Base-by-base conservation (phyloP, 495 filamentous ascomycete genomes). In the Penicillium nucicola region DNA sequence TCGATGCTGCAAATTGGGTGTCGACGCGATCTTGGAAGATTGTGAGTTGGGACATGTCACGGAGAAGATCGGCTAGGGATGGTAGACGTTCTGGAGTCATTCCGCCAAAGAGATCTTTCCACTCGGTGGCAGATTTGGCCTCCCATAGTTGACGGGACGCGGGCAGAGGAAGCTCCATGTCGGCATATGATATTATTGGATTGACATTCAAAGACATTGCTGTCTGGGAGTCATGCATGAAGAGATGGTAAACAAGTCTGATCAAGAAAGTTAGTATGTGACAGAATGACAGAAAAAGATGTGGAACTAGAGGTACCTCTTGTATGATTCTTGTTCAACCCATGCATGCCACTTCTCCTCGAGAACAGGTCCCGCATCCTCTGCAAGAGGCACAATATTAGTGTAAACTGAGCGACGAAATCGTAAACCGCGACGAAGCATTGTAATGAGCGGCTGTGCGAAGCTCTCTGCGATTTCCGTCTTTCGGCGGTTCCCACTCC, bases 401-500 rank as follows among this genome's bases (percentile, higher is more conserved):
- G 73, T 58, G 51, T 82, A 84, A 1, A 70, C 62, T 6, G 76
- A 77, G 19, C 64, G 53, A 35, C 61, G 57, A 52, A 64, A 59
- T 35, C 60, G 52, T 1, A 62, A 44, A 34, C 56, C 59, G 39
- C 65, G 60, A 45, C 68, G 47, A 53, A 81, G 71, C 76, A 81
- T 78, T 5, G 79, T 82, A 2, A 79, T 53, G 1, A 82, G 52
- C 13, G 76, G 70, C 32, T 77, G 71, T 22, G 71, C 62, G 54
- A 79, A 80, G 52, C 81, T 83, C 50, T 86, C 83, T 2, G 83
- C 79, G 32, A 88, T 81, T 58, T 88, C 84, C 55, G 84, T 86
- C 55, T 83, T 82, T n/a, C 84, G 64, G 38, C 80, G 75, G 48
- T 82, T 83, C 2, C 83, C 84, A 43, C 81, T 84, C 84, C 84